These are phyloP conservation scores for Calonectria montana DNA, from an alignment of 2,329 filamentous ascomycete species.

Conservation along the genomic window DNA sequence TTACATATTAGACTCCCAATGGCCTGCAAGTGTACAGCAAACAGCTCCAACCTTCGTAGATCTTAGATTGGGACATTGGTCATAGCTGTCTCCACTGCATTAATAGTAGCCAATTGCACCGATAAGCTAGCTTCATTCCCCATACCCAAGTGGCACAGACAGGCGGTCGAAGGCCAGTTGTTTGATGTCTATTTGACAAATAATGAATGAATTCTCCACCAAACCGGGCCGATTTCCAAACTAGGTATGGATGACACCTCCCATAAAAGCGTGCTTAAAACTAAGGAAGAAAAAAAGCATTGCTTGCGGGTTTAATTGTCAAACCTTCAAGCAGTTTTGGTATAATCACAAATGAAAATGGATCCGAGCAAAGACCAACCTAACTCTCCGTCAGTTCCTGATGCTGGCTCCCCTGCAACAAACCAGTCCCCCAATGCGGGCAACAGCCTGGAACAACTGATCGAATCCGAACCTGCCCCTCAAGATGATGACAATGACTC, in stretches of 20 bases:
- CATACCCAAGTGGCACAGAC: background rate
- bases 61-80: background rate
- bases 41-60: background rate
- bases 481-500: background rate
- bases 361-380: background rate
- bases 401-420: background rate
- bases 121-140: background rate
- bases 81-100: background rate
- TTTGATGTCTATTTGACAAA: background rate
- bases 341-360: background rate
- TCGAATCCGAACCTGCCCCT: background rate
- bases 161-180: background rate
- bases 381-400: background rate
- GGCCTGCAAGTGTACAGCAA: background rate
- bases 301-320: background rate
- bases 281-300: background rate
- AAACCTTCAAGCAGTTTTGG: background rate
- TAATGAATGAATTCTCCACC: background rate
- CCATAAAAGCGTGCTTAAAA: background rate
- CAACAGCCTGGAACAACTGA: background rate
- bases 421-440: background rate
- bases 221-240: background rate
- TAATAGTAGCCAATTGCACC: background rate
- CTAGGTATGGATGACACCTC: background rate
- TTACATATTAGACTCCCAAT: too few relatives aligned